Evolutionary conservation across 2,329 filamentous ascomycete genomes (phyloP).

Genomic region (Stachybotrys chartarum): DNA sequence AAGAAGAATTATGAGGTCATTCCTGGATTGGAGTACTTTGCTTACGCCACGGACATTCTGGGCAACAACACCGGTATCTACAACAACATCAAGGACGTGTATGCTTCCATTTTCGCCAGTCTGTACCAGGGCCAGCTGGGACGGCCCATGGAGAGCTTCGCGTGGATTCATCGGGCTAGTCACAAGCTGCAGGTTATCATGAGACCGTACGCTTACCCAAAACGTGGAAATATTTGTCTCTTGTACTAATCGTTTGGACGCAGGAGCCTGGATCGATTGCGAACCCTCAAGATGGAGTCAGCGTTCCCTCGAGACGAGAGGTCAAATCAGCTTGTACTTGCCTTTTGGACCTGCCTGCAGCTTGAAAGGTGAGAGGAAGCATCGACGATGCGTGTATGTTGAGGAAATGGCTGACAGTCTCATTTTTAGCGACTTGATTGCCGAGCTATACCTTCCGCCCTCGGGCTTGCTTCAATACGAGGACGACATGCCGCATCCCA

Average conservation of each 20-base stretch:
- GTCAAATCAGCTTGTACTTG: slow-evolving; percentile 60
- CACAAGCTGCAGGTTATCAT: slow-evolving; percentile 64
- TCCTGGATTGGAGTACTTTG: slow-evolving; percentile 85
- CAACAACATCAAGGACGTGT: slow-evolving; percentile 75
- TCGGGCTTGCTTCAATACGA: slow-evolving; percentile 56
- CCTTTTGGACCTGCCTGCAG: slow-evolving; percentile 91
- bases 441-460: slow-evolving; percentile 64
- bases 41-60: slow-evolving; percentile 77
- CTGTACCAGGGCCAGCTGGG: slow-evolving; percentile 86
- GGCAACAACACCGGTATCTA: slow-evolving; percentile 73
- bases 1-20: slow-evolving; percentile 72
- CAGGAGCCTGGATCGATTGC: slow-evolving; percentile 43
- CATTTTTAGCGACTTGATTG: slow-evolving; percentile 68
- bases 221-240: background rate
- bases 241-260: slow-evolving; percentile 1
- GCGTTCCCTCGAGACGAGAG: slow-evolving; percentile 33
- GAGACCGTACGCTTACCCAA: slow-evolving; percentile 53
- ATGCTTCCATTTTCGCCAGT: slow-evolving; percentile 76
- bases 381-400: too few relatives aligned
- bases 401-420: too few relatives aligned
- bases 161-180: slow-evolving; percentile 50
- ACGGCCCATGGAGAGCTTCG: slow-evolving; percentile 77
- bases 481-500: slow-evolving; percentile 60
- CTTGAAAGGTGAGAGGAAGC: slow-evolving; percentile 62
- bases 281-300: slow-evolving; percentile 28